Base-by-base conservation (phyloP, 129 eudicot species). In the Logfia minima region DNA sequence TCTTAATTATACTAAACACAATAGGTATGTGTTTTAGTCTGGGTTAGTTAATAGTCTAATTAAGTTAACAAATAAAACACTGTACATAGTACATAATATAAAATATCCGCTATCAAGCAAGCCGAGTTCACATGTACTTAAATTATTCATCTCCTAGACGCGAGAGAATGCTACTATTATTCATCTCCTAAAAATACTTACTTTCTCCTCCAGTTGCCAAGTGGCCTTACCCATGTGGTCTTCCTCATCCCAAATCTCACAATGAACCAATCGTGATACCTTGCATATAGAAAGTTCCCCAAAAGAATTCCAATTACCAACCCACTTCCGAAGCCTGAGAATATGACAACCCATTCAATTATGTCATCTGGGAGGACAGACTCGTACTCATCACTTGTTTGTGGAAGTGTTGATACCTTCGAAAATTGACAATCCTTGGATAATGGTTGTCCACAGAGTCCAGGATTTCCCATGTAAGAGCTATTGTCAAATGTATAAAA, bases 401-500 rank as follows among this genome's bases (percentile, higher is more conserved):
- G 9, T 8, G 9, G 2, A 37, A 5, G 1, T 37, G 45, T 31
- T 67, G 72, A 16, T 37, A 53, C 6, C 14, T 5, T 66, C 32
- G 71, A 66, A 17, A 5, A 1, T 66, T 67, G 52, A 67, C 72
- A 37, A 37, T 37, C 9, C 8, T 37, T 37, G 43, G 43, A 37
- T 8, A 37, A 7, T 0, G 43, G 43, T 67, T 35, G 13, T 66
- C 71, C 71, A 66, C 71, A 66, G 28, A 66, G 37, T 66, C 14
- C 5, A 19, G 37, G 28, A 66, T 66, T 67, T 18, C 71, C 71
- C 13, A 67, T 19, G 26, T 67, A 67, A 8, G 71, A 66, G 71
- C n/a, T 34, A 11, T 66, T 67, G 16, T 67, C 17, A 37, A 67
- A 67, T 67, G 72, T 67, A 67, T 67, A 18, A 29, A 67, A 67